Base-by-base conservation (phyloP, 345 rosid species). In the Eucalyptus sideroxylon region DNA sequence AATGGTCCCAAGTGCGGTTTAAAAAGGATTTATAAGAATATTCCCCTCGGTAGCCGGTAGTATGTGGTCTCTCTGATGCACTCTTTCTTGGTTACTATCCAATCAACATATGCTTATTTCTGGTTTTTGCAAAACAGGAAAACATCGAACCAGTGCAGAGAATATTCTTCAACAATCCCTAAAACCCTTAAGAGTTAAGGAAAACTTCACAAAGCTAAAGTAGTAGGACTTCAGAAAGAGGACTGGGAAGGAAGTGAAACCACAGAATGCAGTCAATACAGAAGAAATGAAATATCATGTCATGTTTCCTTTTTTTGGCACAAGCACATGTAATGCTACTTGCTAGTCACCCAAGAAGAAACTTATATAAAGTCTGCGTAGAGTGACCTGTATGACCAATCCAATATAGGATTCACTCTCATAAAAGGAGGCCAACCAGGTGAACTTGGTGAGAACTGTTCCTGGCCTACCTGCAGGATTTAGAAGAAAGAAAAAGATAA, bases 361-460 rank as follows among this genome's bases (percentile, higher is more conserved):
- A 34, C 56, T 77, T 40, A 53, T 67, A 90, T 45, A 82, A 40
- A 69, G 55, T 80, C 81, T 77, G 85, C 85, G 7, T 23, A 40
- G 49, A 51, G 47, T 92, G 62, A 98, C 99, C 99, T 97, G 93
- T 96, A 97, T 12, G 99, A 98, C 99, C 99, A 98, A 94, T 98
- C 99, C 93, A 98, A 94, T 87, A 98, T 98, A 87, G 99, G 99
- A 96, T 98, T 98, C 91, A 98, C 98, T 92, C 99, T 96, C 99
- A 98, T 98, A 91, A 98, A 98, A 87, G 99, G 95, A 17, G 99
- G 99, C 99, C 99, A 98, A 86, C 99, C 99, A 65, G 98, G 98
- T 88, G 99, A 97, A 92, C 99, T 97, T 62, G 99, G 99, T 72
- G 99, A 98, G 91, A 98, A 98, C 89, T 96, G 99, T 91, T 98